A percentile compares a stretch with the other conserved stretches of the same genome.
phyloP scores from a whole-genome alignment of 2,329 filamentous ascomycete genomes.

The Exophiala lecanii-corni region DNA sequence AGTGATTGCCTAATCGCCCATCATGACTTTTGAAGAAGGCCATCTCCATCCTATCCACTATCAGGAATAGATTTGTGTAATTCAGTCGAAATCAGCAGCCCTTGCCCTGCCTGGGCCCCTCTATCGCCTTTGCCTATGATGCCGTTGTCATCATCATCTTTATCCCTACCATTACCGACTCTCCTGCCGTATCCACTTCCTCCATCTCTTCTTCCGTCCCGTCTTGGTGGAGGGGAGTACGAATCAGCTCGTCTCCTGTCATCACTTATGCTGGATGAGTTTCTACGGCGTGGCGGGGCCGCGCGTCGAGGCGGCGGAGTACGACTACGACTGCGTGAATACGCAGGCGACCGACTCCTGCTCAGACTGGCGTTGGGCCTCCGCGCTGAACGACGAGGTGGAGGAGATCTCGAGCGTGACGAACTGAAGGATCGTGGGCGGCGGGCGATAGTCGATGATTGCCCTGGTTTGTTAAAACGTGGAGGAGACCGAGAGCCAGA shows the following conservation, averaged over 20 bases:
- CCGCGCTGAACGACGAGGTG: conserved; percentile 3
- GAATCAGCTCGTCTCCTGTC: background rate
- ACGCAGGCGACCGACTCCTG: conserved; percentile 5
- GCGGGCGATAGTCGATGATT: background rate
- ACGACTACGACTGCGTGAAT: conserved; percentile 9
- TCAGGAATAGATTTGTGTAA: no score
- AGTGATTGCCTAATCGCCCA: no score
- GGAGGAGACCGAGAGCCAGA: conserved; percentile 17
- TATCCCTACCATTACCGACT: no score
- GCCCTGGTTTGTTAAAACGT: conserved; percentile 1
- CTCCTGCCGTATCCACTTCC: conserved; percentile 2
- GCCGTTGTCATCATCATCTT: no score
- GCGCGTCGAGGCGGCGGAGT: conserved; percentile 11
- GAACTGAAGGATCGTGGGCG: background rate
- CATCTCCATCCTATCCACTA: no score
- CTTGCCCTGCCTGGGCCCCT: conserved; percentile 7
- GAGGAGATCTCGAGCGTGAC: conserved; percentile 6
- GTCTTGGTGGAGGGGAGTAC: background rate
- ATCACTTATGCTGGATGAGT: conserved; percentile 11
- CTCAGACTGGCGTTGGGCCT: conserved; percentile 3
- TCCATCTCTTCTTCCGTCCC: background rate
- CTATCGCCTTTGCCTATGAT: conserved; percentile 3
- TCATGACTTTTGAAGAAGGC: no score
- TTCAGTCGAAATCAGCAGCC: conserved; percentile 20
- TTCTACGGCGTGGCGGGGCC: conserved; percentile 14